phyloP scores from a whole-genome alignment of 1,284 basidiomycete genomes.

The Hemileia vastatrix region DNA sequence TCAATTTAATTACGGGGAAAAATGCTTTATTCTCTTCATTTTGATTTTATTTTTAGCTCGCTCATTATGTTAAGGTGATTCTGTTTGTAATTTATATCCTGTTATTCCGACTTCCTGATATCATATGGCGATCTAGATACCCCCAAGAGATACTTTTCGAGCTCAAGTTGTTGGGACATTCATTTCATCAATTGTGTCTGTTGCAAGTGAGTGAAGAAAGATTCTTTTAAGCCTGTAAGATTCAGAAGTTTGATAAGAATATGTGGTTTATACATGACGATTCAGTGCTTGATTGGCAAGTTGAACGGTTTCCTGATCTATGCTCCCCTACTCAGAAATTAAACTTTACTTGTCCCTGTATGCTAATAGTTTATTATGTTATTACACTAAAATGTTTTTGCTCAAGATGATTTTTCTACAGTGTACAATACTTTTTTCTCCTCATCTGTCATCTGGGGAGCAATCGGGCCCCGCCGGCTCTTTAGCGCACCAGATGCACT shows the following conservation, averaged over 20 bases:
- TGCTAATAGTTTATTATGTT: too few relatives aligned
- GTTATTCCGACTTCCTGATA: neutral
- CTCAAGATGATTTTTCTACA: neutral
- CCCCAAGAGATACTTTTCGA: constrained; percentile 10
- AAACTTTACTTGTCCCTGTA: constrained; percentile 17
- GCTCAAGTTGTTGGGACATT: constrained; percentile 18
- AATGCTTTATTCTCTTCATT: too few relatives aligned
- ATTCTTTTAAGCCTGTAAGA: too few relatives aligned
- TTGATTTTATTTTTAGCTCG: constrained; percentile 1
- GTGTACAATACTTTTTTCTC: constrained; percentile 11
- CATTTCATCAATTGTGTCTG: constrained; percentile 9
- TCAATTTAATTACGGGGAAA: too few relatives aligned
- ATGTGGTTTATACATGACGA: neutral
- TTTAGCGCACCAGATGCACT: constrained; percentile 6
- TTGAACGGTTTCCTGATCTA: constrained; percentile 10
- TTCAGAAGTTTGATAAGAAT: neutral
- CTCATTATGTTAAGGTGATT: constrained; percentile 21
- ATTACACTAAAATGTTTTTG: too few relatives aligned
- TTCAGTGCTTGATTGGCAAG: constrained; percentile 16
- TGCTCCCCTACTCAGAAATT: constrained; percentile 16
- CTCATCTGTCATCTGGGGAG: constrained; percentile 20
- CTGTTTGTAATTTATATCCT: neutral
- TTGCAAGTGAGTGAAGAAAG: constrained; percentile 8
- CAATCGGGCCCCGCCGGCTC: constrained; percentile 10
- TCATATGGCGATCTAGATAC: neutral